Evolutionary conservation across 176 grass and related monocot species (phyloP), one percentile per base, ranked within the genome.

Genomic region (Cenchrus fungigraminus): DNA sequence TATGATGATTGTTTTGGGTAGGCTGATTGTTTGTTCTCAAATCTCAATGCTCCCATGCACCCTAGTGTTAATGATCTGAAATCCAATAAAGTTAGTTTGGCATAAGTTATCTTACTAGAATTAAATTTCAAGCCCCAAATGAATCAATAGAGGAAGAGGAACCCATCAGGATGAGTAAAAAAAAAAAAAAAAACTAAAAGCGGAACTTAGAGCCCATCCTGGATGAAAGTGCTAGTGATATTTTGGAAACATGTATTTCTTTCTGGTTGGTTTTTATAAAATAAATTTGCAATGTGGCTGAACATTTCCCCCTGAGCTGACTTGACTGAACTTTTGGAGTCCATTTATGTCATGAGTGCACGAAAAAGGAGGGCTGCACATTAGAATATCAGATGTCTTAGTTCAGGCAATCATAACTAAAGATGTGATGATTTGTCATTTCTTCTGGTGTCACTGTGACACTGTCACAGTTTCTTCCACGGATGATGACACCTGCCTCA

Each of bases 1-100:
- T 86, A 8, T 86, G 71, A 56, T 77, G 8, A 16, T 62, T 85
- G 34, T 77, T 34, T 70, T 45, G 63, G 56, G 15, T 71, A 12
- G 11, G 16, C 28, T 74, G 15, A 74, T 74, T 55, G 14, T 49
- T 32, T 74, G 3, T 53, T 40, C 37, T 40, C 37, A 40, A 40
- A 40, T 50, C 52, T 12, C 73, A 42, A 25, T 64, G 42, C 65
- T 83, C 46, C 22, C 57, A 53, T 74, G 57, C 49, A 65, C 40
- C 16, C 6, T 73, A 11, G 46, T 80, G 46, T 32, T 4, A 65
- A n/a, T 0, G 7, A 6, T 16, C 59, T 56, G 47, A 44, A 14
- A 57, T 56, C 5, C 46, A 73, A 10, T 72, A 32, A 56, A 42
- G 63, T 74, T 46, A 57, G 62, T 68, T 61, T 79, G 14, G 9